Conservation (phyloP, 768 basidiomycete species). For the Pleurotus tuber-regium region DNA sequence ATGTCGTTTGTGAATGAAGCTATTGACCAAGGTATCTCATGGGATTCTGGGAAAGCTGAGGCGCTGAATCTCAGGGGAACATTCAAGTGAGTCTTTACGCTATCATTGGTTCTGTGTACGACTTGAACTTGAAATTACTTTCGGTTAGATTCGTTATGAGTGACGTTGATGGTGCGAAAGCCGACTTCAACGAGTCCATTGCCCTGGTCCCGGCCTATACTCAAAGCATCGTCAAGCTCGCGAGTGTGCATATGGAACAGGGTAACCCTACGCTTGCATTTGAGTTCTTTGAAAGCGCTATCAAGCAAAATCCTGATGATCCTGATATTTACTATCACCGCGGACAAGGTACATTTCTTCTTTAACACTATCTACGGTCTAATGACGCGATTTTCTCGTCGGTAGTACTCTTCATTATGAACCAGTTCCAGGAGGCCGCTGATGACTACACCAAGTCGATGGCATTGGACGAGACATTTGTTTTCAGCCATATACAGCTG, state of each 20-base stretch:
- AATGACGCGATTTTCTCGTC: not conserved
- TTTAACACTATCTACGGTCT: not conserved
- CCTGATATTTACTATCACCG: conserved; percentile 99
- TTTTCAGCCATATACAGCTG: conserved; percentile 96
- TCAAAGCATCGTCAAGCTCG: conserved; percentile 94
- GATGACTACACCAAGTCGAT: conserved; percentile 90
- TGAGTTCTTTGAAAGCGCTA: conserved; percentile 88
- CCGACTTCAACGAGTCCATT: conserved; percentile 77
- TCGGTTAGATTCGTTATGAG: conserved; percentile 79
- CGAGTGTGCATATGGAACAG: conserved; percentile 96
- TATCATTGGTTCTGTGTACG: not conserved
- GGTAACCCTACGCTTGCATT: conserved; percentile 80
- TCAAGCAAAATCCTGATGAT: conserved; percentile 77
- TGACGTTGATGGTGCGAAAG: conserved; percentile 79
- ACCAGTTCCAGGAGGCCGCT: conserved; percentile 81
- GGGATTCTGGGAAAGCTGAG: conserved; percentile 73
- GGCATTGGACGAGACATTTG: conserved; percentile 82
- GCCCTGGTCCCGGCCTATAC: conserved; percentile 66
- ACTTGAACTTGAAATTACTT: not conserved
- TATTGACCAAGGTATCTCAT: conserved; percentile 82
- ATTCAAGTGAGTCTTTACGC: conserved; percentile 70
- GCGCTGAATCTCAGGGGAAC: conserved; percentile 93
- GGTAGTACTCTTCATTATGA: conserved; percentile 91
- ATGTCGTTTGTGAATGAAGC: conserved; percentile 81
- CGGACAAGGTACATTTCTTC: conserved; percentile 71